Conservation (phyloP, 768 basidiomycete species). For the Phallus indusiatus region DNA sequence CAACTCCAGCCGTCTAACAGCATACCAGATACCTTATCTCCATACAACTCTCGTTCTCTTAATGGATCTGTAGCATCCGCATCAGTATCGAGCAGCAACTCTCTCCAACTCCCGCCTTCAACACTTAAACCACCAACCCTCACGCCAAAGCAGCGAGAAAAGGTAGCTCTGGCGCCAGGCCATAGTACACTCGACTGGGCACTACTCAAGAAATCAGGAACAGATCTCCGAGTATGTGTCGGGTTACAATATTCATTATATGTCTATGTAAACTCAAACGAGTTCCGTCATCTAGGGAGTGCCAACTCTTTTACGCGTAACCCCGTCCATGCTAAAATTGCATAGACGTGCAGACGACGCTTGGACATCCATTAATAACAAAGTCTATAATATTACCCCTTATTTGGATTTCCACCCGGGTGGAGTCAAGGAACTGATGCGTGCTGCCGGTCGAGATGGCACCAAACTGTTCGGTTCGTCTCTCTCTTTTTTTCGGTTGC, state of each 20-base stretch:
- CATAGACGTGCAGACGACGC: constrained; percentile 84
- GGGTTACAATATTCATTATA: too few species aligned
- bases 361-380: constrained; percentile 87
- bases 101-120: constrained; percentile 46
- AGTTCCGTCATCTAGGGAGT: constrained; percentile 49
- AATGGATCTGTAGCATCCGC: background rate
- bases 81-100: background rate
- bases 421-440: constrained; percentile 89
- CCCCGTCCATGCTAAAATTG: constrained; percentile 64
- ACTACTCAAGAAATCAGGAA: constrained; percentile 69
- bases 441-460: constrained; percentile 90
- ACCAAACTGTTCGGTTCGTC: constrained; percentile 85
- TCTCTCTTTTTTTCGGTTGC: too few species aligned
- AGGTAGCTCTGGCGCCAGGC: constrained; percentile 87
- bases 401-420: constrained; percentile 92
- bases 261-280: too few species aligned
- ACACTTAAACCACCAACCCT: constrained; percentile 52
- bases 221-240: constrained; percentile 59
- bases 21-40: background rate
- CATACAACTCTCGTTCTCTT: background rate
- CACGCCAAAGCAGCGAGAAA: constrained; percentile 50
- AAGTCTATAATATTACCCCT: constrained; percentile 93
- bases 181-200: constrained; percentile 94
- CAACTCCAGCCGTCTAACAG: background rate
- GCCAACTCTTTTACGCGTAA: constrained; percentile 55